Conservation (phyloP, 257 asterid species). For the Solanum clarkiae region DNA sequence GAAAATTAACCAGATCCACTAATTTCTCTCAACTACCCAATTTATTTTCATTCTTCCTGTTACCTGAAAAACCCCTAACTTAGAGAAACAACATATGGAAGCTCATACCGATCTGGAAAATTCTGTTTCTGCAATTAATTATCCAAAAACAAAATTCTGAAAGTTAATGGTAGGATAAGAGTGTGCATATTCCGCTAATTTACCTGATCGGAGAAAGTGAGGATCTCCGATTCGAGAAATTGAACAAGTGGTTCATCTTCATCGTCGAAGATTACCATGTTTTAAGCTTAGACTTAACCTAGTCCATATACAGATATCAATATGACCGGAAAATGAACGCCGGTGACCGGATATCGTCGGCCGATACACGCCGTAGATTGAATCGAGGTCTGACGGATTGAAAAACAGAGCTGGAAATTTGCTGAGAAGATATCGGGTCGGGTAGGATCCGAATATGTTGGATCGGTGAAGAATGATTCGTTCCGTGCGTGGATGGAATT, state of each 20-base stretch:
- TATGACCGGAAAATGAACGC: conserved; percentile 10
- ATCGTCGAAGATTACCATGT: conserved; percentile 68
- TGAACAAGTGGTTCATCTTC: conserved; percentile 71
- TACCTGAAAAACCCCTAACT: background rate
- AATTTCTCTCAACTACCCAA: background rate
- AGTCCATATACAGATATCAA: background rate
- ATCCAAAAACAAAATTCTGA: background rate
- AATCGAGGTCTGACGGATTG: background rate
- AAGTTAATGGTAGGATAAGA: background rate
- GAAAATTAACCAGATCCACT: background rate
- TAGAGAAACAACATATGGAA: background rate
- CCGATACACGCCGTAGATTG: conserved; percentile 39
- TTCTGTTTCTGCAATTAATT: background rate
- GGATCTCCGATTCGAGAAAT: conserved; percentile 78
- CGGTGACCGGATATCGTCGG: conserved; percentile 36
- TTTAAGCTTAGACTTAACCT: background rate
- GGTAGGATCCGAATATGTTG: background rate
- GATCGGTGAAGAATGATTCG: background rate
- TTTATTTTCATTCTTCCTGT: background rate
- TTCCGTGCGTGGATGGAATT: background rate
- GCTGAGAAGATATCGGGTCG: background rate
- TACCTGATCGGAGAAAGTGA: conserved; percentile 65
- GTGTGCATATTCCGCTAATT: background rate
- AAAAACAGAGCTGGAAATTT: background rate
- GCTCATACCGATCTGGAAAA: background rate